Base-by-base conservation (phyloP, 495 filamentous ascomycete genomes). In the Penicillium mononematosum region DNA sequence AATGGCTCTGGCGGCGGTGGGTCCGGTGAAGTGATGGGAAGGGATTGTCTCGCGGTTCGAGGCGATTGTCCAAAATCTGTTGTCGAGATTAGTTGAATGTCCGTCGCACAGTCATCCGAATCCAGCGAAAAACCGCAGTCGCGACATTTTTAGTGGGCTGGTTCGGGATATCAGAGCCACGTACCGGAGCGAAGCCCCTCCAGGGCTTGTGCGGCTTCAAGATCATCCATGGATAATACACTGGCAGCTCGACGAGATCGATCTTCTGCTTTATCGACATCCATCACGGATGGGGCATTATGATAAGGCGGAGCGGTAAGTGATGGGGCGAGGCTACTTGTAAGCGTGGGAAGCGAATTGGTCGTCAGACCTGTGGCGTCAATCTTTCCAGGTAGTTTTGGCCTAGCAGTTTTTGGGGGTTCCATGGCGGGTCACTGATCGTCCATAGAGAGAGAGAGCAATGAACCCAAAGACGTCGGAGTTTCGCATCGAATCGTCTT, bases 151-250 rank as follows among this genome's bases (percentile, higher is more conserved):
- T 14, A 25, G 47, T 51, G 41, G 48, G 39, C 63, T 49, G 31
- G 48, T 63, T 56, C 29, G 53, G 48, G n/a, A 58, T 55, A 36
- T 53, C 38, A 27, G 50, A 24, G 38, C 48, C 4, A 61, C 79
- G 71, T 69, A 96, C 92, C 90, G 65, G 89, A 85, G 70, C 89
- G 85, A 51, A 97, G 80, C 54, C 90, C 89, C 36, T 88, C 88
- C 20, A 97, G 72, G 12, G 92, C 91, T 74, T 96, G 91, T 31
- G 91, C 92, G 27, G 91, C 92, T 65, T 95, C 88, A 14, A 90
- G 84, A 67, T 97, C 91, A 63, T 96, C 91, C 61, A 93, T 83
- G 45, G 85, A 90, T 43, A 88, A 54, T 31, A 77, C 75, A 62
- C 76, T 79, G 50, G 75, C 69, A 32, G 75, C 75, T 60, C 75